Base-by-base conservation (phyloP, 140 eudicot species). In the Erigeron philadelphicus region DNA sequence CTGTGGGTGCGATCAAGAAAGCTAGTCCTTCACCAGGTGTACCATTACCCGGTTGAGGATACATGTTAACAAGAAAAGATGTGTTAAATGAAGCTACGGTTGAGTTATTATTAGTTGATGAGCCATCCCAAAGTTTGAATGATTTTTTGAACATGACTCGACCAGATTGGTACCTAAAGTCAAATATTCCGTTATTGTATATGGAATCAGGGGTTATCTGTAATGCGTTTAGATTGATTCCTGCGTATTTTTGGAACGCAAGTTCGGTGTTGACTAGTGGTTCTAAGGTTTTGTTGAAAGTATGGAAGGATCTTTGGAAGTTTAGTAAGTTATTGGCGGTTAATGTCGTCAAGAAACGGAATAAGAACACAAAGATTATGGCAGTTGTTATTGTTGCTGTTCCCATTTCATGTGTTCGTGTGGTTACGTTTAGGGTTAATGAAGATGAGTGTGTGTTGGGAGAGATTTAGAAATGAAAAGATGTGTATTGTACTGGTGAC, bases 21-120 rank as follows among this genome's bases (percentile, higher is more conserved):
- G 95, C 78, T 0, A 90, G 1, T 0, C 97, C 97, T 76, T 88
- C 97, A 0, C 85, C 96, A 2, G 84, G 62, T 19, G 75, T 44
- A 0, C n/a, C 16, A 61, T 59, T 76, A 0, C 2, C 0, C 8
- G 54, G 40, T 0, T 10, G 35, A 0, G 87, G 81, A 64, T 0
- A 84, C 12, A 91, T 73, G 66, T 88, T 91, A 11, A 91, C 55
- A 0, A 84, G 79, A 35, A 91, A 91, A 0, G 89, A 80, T 0
- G 97, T 66, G 64, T 62, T 81, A 73, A 91, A 91, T 0, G 97
- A 91, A 0, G 95, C 95, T 0, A 82, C 67, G 52, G 52, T 15
- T 12, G 72, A 0, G 40, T 70, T 58, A 10, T 3, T 3, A 5
- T 53, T 11, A 65, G 11, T 18, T n/a, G 46, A 70, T 5, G 25